phyloP scores from a whole-genome alignment of 768 basidiomycete species.

The Lentinus tigrinus region DNA sequence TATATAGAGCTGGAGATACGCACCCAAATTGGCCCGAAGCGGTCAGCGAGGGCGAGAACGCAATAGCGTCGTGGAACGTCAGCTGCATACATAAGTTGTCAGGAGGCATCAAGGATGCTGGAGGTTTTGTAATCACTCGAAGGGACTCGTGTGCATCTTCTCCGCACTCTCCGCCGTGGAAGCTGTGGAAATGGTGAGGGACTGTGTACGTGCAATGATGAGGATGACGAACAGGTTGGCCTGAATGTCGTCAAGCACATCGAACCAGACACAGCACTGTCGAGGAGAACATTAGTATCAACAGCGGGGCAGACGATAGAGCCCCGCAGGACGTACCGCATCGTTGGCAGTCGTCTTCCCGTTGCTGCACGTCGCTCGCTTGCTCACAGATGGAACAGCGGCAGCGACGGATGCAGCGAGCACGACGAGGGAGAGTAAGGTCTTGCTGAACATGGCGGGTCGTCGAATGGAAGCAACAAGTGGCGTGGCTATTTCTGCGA shows the following conservation, averaged over 20 bases:
- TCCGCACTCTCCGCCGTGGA: slow-evolving; percentile 33
- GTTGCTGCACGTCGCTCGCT: slow-evolving; percentile 15
- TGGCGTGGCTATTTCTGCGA: neutral
- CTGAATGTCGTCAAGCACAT: slow-evolving; percentile 38
- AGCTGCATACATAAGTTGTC: slow-evolving; percentile 17
- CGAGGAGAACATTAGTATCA: too few species aligned
- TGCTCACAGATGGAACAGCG: slow-evolving; percentile 2
- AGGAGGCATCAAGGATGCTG: neutral
- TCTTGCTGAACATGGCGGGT: slow-evolving; percentile 11
- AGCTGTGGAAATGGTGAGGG: slow-evolving; percentile 20
- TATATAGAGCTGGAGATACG: slow-evolving; percentile 3
- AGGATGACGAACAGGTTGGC: slow-evolving; percentile 5
- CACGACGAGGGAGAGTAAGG: slow-evolving; percentile 2
- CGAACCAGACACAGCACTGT: slow-evolving; percentile 25
- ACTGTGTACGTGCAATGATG: neutral
- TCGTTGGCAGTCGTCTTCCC: slow-evolving; percentile 17
- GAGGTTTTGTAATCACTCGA: slow-evolving; percentile 31
- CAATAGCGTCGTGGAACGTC: slow-evolving; percentile 30
- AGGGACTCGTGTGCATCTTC: slow-evolving; percentile 20
- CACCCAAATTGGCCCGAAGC: slow-evolving; percentile 16
- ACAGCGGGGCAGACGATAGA: neutral
- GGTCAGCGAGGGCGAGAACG: slow-evolving; percentile 10
- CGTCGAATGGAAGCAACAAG: neutral
- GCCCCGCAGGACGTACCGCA: slow-evolving; percentile 1
- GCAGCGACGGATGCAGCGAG: slow-evolving; percentile 8